These are phyloP conservation scores for Magnolia sinica DNA, from an alignment of 164 flowering plant genomes.

Conservation along the genomic window DNA sequence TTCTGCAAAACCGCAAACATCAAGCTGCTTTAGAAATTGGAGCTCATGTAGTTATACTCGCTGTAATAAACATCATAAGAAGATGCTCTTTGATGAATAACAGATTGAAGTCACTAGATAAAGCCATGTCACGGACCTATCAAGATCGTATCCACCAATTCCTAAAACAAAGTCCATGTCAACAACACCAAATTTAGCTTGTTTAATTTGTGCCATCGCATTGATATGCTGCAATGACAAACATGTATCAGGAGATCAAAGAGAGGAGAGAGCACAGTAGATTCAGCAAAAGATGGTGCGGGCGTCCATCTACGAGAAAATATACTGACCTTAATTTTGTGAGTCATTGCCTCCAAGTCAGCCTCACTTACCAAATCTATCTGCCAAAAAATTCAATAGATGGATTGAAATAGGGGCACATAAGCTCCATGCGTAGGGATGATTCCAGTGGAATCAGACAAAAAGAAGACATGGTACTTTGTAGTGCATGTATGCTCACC, in stretches of 20 bases:
- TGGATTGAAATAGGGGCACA: background rate
- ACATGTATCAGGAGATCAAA: background rate
- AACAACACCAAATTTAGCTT: slow-evolving; percentile 74
- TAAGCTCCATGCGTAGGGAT: background rate
- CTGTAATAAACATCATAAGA: background rate
- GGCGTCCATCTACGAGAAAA: background rate
- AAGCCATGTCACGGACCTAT: slow-evolving; percentile 44
- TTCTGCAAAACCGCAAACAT: slow-evolving; percentile 40
- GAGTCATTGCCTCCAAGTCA: slow-evolving; percentile 50
- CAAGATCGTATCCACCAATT: slow-evolving; percentile 97
- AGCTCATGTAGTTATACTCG: background rate
- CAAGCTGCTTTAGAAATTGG: background rate
- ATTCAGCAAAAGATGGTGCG: background rate
- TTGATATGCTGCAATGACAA: slow-evolving; percentile 64
- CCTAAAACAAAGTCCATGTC: slow-evolving; percentile 94
- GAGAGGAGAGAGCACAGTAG: background rate
- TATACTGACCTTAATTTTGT: slow-evolving; percentile 64
- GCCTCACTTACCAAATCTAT: slow-evolving; percentile 72
- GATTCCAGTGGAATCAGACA: too few species aligned
- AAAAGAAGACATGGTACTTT: background rate
- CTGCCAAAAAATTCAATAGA: slow-evolving; percentile 33
- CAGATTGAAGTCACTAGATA: background rate
- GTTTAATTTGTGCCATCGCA: slow-evolving; percentile 79
- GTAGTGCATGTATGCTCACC: slow-evolving; percentile 28
- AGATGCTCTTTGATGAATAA: background rate